A percentile compares a stretch with the other conserved stretches of the same genome.
Evolutionary conservation across 202 grass and related monocot genomes (phyloP).

Genomic region (Schoenoplectus triqueter): DNA sequence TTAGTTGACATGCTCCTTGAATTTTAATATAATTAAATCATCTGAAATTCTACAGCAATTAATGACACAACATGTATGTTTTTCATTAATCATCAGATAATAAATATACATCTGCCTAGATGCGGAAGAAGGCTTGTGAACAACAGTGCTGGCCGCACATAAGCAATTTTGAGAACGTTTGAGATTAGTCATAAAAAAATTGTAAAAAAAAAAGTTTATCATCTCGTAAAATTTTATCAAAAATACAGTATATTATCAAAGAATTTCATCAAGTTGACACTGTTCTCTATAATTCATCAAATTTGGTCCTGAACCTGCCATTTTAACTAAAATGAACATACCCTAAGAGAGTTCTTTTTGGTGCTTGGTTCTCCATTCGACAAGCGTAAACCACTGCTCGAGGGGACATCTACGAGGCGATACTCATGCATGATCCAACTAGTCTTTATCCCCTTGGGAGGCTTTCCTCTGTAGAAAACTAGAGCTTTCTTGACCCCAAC

Average conservation of each 20-base stretch:
- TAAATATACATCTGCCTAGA: background rate
- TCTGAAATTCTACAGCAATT: no score
- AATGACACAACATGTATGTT: background rate
- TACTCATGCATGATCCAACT: constrained; percentile 72
- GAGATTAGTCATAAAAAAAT: background rate
- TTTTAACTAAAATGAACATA: constrained; percentile 28
- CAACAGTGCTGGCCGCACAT: background rate
- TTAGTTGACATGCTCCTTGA: no score
- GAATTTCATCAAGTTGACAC: background rate
- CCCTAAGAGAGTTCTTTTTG: constrained; percentile 70
- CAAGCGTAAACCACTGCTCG: background rate
- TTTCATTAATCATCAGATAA: background rate
- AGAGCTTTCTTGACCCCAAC: constrained; percentile 93
- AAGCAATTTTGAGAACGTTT: background rate
- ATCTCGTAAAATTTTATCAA: constrained; percentile 16
- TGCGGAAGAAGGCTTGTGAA: background rate
- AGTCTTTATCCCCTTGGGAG: constrained; percentile 60
- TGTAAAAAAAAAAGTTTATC: background rate
- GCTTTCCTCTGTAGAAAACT: constrained; percentile 92
- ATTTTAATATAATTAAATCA: no score
- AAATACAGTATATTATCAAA: background rate
- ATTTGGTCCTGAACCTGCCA: background rate
- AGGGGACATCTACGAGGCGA: constrained; percentile 33
- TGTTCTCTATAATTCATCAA: background rate
- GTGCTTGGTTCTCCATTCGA: constrained; percentile 31